Percentiles rank a stretch among this genome's conserved stretches.
phyloP scores from a whole-genome alignment of 164 flowering plant species.

The Vitis vinifera region ASM3070453v1 NC_081817.1:3266501-3267000 shows the following conservation, averaged over 20 bases:
- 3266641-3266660: not conserved
- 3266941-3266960: constrained; percentile 18
- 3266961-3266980: constrained; percentile 42
- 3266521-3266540: no score
- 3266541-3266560: no score
- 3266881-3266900: constrained; percentile 2
- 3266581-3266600: no score
- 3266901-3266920: constrained; percentile 13
- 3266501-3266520: no score
- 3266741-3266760: constrained; percentile 15
- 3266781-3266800: not conserved
- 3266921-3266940: constrained; percentile 33
- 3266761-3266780: constrained; percentile 7
- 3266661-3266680: constrained; percentile 1
- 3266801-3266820: not conserved
- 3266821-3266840: not conserved
- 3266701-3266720: constrained; percentile 13
- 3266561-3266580: no score
- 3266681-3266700: constrained; percentile 6
- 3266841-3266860: not conserved
- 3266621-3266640: no score
- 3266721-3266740: constrained; percentile 9
- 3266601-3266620: no score
- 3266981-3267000: constrained; percentile 32
- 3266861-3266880: constrained; percentile 3